Evolutionary conservation across 257 asterid species (phyloP).

Genomic region (Jacaranda mimosifolia): DNA sequence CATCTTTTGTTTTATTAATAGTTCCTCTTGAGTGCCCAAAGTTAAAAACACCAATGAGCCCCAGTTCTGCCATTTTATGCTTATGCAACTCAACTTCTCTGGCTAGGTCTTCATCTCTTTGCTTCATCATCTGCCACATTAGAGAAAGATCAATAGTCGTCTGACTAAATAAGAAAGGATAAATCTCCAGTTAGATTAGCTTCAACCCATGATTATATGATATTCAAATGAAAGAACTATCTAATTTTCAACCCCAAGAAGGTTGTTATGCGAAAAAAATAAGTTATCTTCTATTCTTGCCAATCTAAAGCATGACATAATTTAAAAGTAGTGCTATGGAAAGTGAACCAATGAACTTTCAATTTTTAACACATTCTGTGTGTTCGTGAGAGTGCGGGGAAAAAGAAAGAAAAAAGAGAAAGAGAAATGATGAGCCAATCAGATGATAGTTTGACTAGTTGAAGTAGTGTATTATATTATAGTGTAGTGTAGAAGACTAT

Average conservation of each 20-base stretch:
- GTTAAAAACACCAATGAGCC: constrained; percentile 40
- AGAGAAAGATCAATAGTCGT: constrained; percentile 8
- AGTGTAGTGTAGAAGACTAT: not conserved
- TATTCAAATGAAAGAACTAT: not conserved
- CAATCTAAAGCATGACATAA: too few species aligned
- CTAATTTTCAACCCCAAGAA: not conserved
- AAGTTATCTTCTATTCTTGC: too few species aligned
- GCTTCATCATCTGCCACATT: constrained; percentile 56
- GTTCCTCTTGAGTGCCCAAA: constrained; percentile 36
- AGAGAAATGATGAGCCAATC: too few species aligned
- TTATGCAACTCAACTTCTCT: constrained; percentile 67
- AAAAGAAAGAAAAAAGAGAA: too few species aligned
- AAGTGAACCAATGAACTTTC: too few species aligned
- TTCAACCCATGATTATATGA: constrained; percentile 5
- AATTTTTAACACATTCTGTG: too few species aligned
- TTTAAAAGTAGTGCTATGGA: too few species aligned
- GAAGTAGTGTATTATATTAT: not conserved
- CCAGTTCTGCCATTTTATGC: constrained; percentile 50
- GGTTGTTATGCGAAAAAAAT: not conserved
- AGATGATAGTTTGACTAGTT: too few species aligned
- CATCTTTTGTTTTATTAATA: constrained; percentile 38
- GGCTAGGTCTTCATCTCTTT: constrained; percentile 65
- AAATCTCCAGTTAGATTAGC: not conserved
- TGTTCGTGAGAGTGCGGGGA: too few species aligned
- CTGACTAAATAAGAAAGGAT: not conserved